Conservation (phyloP, 2,329 filamentous ascomycete species). For the Claviceps purpurea region DNA sequence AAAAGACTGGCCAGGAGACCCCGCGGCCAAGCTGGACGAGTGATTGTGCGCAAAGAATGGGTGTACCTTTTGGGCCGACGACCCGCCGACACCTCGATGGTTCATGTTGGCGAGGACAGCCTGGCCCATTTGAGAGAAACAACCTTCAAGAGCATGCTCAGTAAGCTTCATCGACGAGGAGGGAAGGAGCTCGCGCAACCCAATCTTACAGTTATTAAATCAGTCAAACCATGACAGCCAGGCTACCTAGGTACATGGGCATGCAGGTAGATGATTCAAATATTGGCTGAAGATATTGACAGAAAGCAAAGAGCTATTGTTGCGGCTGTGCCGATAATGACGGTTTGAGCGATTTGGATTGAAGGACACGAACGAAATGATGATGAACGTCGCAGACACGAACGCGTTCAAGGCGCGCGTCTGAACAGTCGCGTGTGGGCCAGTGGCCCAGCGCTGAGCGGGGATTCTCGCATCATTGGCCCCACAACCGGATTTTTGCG, state of each 20-base stretch:
- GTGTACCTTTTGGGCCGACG: constrained; percentile 33
- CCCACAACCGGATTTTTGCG: constrained; percentile 23
- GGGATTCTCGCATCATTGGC: constrained; percentile 1
- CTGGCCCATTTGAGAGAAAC: constrained; percentile 24
- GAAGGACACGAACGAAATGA: not conserved
- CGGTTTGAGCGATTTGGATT: not conserved
- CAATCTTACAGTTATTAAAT: not conserved
- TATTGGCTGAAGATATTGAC: not conserved
- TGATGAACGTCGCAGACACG: not conserved
- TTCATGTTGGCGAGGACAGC: constrained; percentile 31
- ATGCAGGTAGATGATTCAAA: too few relatives aligned
- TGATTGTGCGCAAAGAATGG: constrained; percentile 35
- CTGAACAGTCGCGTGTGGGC: not conserved
- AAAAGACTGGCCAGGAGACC: not conserved
- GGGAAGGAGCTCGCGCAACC: not conserved
- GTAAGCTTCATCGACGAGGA: not conserved
- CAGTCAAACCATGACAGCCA: not conserved
- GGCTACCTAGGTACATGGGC: not conserved
- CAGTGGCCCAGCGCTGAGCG: not conserved
- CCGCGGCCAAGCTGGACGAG: constrained; percentile 4
- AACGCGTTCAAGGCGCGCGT: constrained; percentile 8
- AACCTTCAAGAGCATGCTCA: not conserved
- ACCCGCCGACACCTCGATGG: constrained; percentile 22
- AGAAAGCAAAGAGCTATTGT: not conserved
- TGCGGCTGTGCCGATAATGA: not conserved